A percentile compares a stretch with the other conserved stretches of the same genome.
Conservation (phyloP, 2,329 filamentous ascomycete genomes). For the Trichophyton mentagrophytes region DNA sequence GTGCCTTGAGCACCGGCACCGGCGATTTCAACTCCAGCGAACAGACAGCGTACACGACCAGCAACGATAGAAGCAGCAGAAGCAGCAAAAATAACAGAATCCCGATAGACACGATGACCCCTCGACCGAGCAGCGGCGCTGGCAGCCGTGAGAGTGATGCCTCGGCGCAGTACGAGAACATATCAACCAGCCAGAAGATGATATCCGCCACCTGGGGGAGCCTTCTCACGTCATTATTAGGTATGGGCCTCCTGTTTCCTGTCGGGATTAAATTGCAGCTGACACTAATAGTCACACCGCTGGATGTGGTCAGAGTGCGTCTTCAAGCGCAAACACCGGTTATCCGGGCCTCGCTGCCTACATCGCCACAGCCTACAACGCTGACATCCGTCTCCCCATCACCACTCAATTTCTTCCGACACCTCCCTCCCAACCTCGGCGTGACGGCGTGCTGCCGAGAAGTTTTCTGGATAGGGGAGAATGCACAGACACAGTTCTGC, state of each 20-base stretch:
- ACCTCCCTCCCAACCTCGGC: conserved; percentile 71
- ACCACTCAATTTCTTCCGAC: conserved; percentile 40
- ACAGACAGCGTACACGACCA: not conserved
- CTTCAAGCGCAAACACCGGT: conserved; percentile 66
- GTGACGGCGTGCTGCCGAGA: conserved; percentile 92
- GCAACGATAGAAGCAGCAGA: not conserved
- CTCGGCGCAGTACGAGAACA: conserved; percentile 34
- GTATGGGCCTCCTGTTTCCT: conserved; percentile 38
- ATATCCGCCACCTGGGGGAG: conserved; percentile 83
- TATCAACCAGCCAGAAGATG: conserved; percentile 85
- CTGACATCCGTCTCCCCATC: conserved; percentile 29
- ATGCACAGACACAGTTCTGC: conserved; percentile 64
- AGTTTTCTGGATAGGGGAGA: conserved; percentile 90
- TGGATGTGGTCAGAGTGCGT: conserved; percentile 92
- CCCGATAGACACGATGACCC: not conserved
- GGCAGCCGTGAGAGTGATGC: not conserved
- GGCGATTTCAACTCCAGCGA: no score
- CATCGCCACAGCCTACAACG: conserved; percentile 3
- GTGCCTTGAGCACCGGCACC: conserved; percentile 2
- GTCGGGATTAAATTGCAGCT: conserved; percentile 2
- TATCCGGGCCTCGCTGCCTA: conserved; percentile 31
- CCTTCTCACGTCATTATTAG: conserved; percentile 73
- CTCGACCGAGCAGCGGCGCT: not conserved
- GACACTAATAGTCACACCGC: conserved; percentile 63
- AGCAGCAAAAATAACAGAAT: not conserved